Conservation (phyloP, 805 yeast species). For the Schwanniomyces occidentalis region DNA sequence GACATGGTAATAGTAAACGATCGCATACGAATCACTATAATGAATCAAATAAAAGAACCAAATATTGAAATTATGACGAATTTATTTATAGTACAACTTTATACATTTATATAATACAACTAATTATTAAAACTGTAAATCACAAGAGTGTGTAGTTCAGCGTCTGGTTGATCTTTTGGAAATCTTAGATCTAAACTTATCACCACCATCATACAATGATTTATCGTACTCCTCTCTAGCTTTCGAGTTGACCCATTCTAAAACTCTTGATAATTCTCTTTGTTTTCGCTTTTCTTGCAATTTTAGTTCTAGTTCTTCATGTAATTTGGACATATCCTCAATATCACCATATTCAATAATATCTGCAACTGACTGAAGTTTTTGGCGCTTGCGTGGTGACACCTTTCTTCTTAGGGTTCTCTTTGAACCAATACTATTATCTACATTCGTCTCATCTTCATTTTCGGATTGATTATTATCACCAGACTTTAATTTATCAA, state of each 20-base stretch:
- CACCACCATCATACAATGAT: slow-evolving; percentile 59
- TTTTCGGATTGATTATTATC: slow-evolving; percentile 5
- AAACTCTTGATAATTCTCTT: slow-evolving; percentile 46
- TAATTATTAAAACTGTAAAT: background rate
- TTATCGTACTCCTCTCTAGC: slow-evolving; percentile 54
- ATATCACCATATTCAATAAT: slow-evolving; percentile 26
- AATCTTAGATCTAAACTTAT: slow-evolving; percentile 23
- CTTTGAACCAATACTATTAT: slow-evolving; percentile 26
- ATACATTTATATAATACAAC: background rate
- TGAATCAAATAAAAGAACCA: slow-evolving; percentile 12
- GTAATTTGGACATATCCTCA: slow-evolving; percentile 23
- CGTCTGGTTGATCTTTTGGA: slow-evolving; percentile 14
- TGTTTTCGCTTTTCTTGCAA: slow-evolving; percentile 36
- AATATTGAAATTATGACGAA: no score
- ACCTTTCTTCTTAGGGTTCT: slow-evolving; percentile 29
- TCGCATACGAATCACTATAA: slow-evolving; percentile 3
- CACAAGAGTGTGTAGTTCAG: background rate
- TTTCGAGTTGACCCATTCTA: slow-evolving; percentile 62
- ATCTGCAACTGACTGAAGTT: slow-evolving; percentile 27
- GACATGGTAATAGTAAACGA: slow-evolving; percentile 11
- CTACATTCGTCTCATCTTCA: slow-evolving; percentile 36
- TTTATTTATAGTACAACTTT: background rate
- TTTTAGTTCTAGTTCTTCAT: slow-evolving; percentile 26
- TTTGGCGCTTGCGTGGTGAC: slow-evolving; percentile 38
- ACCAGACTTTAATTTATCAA: slow-evolving; percentile 16